Evolutionary conservation across 2,329 filamentous ascomycete genomes (phyloP).

Genomic region (Pseudogymnoascus sp.): DNA sequence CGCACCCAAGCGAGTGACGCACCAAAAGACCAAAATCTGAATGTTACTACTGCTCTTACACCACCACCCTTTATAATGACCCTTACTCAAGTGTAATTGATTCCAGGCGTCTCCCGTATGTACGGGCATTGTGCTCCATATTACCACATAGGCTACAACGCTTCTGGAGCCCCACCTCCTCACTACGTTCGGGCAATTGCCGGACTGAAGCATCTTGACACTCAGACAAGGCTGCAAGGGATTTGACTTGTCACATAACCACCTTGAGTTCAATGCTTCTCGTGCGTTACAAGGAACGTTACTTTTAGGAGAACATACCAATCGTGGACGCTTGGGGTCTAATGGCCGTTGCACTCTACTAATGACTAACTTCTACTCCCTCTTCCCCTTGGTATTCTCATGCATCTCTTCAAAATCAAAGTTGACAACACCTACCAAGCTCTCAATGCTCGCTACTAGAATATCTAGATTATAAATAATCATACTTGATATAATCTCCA

Average conservation of each 20-base stretch:
- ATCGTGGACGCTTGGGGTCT: background rate
- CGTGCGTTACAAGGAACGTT: too few relatives aligned
- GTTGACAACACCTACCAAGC: conserved; percentile 2
- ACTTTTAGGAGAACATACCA: background rate
- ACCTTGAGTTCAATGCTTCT: too few relatives aligned
- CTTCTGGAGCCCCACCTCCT: too few relatives aligned
- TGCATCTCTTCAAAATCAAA: background rate
- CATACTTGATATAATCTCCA: conserved; percentile 9
- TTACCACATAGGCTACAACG: too few relatives aligned
- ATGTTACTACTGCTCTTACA: too few relatives aligned
- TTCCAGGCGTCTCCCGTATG: too few relatives aligned
- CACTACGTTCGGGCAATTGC: too few relatives aligned
- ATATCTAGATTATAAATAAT: background rate
- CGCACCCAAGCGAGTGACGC: too few relatives aligned
- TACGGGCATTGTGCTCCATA: too few relatives aligned
- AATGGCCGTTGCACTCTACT: background rate
- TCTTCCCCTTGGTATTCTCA: background rate
- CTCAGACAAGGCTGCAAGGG: background rate
- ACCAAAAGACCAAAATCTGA: too few relatives aligned
- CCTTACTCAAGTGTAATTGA: too few relatives aligned
- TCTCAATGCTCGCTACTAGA: conserved; percentile 3
- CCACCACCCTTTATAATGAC: too few relatives aligned
- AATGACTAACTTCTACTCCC: background rate
- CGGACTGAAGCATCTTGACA: background rate
- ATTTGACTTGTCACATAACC: background rate